A percentile compares a stretch with the other conserved stretches of the same genome.
Evolutionary conservation across 768 basidiomycete species (phyloP).

Genomic region (Phanerochaete carnosa): DNA sequence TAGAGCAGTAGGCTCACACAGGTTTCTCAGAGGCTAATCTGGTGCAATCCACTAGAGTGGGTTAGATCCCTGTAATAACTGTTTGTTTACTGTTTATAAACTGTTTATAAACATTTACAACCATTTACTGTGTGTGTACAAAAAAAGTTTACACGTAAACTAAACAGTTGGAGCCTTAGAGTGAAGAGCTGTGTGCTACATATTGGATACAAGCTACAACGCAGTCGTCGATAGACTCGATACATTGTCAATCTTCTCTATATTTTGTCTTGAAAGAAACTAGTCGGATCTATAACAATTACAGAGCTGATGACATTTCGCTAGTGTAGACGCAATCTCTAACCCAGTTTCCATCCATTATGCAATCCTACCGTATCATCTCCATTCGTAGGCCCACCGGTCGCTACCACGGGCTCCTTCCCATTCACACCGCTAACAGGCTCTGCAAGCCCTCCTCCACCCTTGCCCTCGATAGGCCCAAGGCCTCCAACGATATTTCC

Average conservation of each 20-base stretch:
- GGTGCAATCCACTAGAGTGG: no score
- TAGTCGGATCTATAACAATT: not conserved
- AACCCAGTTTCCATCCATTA: slow-evolving; percentile 57
- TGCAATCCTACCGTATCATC: slow-evolving; percentile 81
- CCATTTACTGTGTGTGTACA: no score
- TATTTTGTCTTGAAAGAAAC: not conserved
- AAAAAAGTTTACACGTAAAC: no score
- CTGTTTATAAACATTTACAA: no score
- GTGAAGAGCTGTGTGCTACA: no score
- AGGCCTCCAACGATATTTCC: slow-evolving; percentile 37
- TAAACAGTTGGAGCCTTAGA: no score
- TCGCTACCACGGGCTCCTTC: slow-evolving; percentile 22
- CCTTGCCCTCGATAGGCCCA: slow-evolving; percentile 34
- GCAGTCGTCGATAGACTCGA: no score
- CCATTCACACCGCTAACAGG: slow-evolving; percentile 19
- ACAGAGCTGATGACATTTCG: not conserved
- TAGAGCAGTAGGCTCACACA: no score
- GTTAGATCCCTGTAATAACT: no score
- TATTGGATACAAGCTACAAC: no score
- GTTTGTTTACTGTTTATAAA: no score
- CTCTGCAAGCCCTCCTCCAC: slow-evolving; percentile 25
- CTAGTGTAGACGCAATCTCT: not conserved
- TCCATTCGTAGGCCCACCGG: slow-evolving; percentile 49
- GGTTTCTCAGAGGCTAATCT: no score
- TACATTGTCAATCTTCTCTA: not conserved